Evolutionary conservation across 2,329 filamentous ascomycete species (phyloP), one percentile per base, ranked within the genome.

Genomic region (Arthrobotrys sinensis): DNA sequence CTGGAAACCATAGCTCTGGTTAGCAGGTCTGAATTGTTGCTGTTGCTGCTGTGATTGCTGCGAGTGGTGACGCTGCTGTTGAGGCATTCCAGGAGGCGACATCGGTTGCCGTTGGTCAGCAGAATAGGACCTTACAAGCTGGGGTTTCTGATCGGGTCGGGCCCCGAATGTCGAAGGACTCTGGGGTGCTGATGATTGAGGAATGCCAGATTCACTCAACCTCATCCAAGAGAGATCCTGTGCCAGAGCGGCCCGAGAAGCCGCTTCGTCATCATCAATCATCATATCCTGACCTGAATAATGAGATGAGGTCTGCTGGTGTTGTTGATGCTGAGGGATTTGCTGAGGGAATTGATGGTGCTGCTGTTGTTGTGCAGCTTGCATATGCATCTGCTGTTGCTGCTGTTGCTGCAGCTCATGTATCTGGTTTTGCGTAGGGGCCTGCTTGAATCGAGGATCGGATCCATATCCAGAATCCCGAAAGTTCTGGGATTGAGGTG

Each of bases 371-470:
- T 77, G 79, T 36, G 77, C 66, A 46, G 75, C 60, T 28, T 80
- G 80, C 14, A 76, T 68, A 36, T 80, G 78, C 76, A 80, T 77
- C 46, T 65, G 63, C 52, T 67, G 76, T 24, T 80, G 90, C 72
- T 87, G 87, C 80, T 89, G 89, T n/a, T 92, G 83, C 82, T 91
- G 89, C 45, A 89, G 87, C 77, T 90, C 89, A 48, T 91, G 83
- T 48, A 88, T 87, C 53, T 86, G 86, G 80, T 91, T 90, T 80
- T 90, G 90, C 73, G 90, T 89, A 7, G 86, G 84, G 2, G 85
- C 83, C 4, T 87, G 85, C 7, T 85, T 82, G 4, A 86, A 86
- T 14, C 87, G 86, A 80, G 86, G 85, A 48, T 88, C 85, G 2
- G 75, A 79, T 34, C 75, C 75, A 43, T 79, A 79, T 34, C 75